Evolutionary conservation across 192 early-diverging fungal species (phyloP).

Genomic region (Physocladia obscura): DNA sequence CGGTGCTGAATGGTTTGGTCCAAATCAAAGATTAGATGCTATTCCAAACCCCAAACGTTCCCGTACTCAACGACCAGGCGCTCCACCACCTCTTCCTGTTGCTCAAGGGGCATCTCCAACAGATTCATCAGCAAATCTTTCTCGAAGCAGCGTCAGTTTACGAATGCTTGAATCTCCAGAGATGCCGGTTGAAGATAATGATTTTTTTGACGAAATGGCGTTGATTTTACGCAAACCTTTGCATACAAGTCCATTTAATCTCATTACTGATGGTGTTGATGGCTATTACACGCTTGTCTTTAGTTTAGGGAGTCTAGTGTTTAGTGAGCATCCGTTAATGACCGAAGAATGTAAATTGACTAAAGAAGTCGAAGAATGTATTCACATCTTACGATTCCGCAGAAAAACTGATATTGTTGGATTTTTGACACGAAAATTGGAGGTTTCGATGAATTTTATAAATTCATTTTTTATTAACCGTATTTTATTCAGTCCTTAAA

Average conservation of each 20-base stretch:
- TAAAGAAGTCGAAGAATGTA: conserved; percentile 37
- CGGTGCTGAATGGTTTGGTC: conserved; percentile 29
- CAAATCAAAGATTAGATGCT: conserved; percentile 21
- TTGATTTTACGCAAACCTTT: conserved; percentile 10
- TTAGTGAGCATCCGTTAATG: conserved; percentile 52
- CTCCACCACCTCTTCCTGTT: conserved; percentile 23
- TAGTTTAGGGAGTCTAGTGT: conserved; percentile 33
- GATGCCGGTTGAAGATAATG: not conserved
- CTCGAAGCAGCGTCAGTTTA: not conserved
- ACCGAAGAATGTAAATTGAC: conserved; percentile 43
- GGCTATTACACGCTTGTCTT: conserved; percentile 41
- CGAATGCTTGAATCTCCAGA: conserved; percentile 1
- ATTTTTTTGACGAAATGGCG: not conserved
- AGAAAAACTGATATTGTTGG: conserved; percentile 29
- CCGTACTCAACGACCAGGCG: conserved; percentile 25
- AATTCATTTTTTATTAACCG: conserved; percentile 1
- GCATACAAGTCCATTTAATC: not conserved
- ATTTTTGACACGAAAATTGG: conserved; percentile 41
- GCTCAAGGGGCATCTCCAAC: not conserved
- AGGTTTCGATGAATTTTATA: conserved; percentile 16
- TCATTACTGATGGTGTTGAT: conserved; percentile 5
- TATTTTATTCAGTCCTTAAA: conserved; percentile 15
- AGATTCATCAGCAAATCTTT: not conserved
- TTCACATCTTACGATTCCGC: conserved; percentile 30
- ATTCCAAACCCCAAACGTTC: conserved; percentile 19